Conservation (phyloP, 371 early-diverging fungal genomes). For the Rhizopus microsporus region DNA sequence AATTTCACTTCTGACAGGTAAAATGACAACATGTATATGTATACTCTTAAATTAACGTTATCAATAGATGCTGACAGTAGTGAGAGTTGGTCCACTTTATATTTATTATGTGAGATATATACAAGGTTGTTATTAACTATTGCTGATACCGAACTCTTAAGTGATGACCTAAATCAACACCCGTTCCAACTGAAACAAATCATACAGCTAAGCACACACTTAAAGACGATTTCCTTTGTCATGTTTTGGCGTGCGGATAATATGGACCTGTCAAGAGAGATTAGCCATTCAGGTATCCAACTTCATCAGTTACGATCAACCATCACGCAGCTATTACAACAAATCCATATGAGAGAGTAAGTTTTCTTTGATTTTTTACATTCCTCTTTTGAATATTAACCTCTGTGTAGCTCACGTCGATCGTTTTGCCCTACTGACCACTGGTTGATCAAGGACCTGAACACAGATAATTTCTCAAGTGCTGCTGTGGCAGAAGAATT, state of each 20-base stretch:
- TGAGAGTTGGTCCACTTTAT: conserved; percentile 57
- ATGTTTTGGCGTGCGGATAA: conserved; percentile 65
- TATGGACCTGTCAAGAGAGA: conserved; percentile 36
- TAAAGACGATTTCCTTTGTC: conserved; percentile 71
- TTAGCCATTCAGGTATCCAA: conserved; percentile 54
- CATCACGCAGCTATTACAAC: conserved; percentile 71
- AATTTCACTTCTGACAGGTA: background rate
- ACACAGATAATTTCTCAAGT: conserved; percentile 66
- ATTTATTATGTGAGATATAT: conserved; percentile 74
- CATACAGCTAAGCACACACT: conserved; percentile 52
- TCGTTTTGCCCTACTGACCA: conserved; percentile 68
- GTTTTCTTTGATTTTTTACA: background rate
- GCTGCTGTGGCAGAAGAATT: conserved; percentile 62
- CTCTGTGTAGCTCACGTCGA: conserved; percentile 56
- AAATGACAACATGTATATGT: background rate
- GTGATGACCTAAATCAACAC: conserved; percentile 18
- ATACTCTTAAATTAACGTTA: background rate
- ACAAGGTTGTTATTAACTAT: conserved; percentile 73
- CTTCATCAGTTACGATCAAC: conserved; percentile 60
- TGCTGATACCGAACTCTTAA: conserved; percentile 80
- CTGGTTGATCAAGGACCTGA: conserved; percentile 75
- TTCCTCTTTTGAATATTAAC: too few species aligned
- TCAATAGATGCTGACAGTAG: background rate
- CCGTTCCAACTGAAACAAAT: conserved; percentile 54
- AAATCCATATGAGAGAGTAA: conserved; percentile 83